Evolutionary conservation across 2,329 filamentous ascomycete genomes (phyloP), one percentile per base, ranked within the genome.

Genomic region (Dryadomyces sulphureus): DNA sequence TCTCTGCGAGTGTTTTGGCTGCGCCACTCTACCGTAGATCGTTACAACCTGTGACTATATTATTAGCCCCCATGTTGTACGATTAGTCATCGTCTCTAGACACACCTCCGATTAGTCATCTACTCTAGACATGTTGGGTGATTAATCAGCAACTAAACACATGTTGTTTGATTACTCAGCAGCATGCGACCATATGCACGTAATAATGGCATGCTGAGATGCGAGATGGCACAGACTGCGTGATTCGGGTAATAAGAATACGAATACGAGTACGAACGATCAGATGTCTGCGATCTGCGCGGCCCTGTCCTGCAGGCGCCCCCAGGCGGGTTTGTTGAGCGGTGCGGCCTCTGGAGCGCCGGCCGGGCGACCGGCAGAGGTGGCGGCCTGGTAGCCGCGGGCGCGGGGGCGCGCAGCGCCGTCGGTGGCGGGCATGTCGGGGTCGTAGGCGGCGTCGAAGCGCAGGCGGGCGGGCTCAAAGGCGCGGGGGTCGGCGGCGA

Each of bases 301-400:
- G 34, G 27, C 27, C 27, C 27, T 64, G 5, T 56, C 55, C 21
- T 60, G 57, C 35, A 56, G 54, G 1, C 52, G 73, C 38, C 74
- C 75, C 69, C 81, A 93, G 1, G 75, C 71, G 12, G 77, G 70
- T 34, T 74, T 70, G 59, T 89, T 88, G 54, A 79, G 81, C 60
- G 24, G 47, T 60, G 24, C 46, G 11, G 72, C 82, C 24, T 75
- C 70, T 73, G 7, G 73, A 72, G 0, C 5, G 4, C 4, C 34
- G 11, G 16, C 16, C 16, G 5, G 17, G 17, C 76, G 79, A 41
- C 79, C 73, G 43, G 77, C 76, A 61, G 84, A 87, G 60, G 81
- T 84, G 61, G 84, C 87, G 60, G 81, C 84, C 57, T 93, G 84
- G 56, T 94, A 93, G 1, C 88, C 88, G 55, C 88, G 72, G 32